phyloP scores from a whole-genome alignment of 2,329 filamentous ascomycete species.

The Geosmithia morbida region DNA sequence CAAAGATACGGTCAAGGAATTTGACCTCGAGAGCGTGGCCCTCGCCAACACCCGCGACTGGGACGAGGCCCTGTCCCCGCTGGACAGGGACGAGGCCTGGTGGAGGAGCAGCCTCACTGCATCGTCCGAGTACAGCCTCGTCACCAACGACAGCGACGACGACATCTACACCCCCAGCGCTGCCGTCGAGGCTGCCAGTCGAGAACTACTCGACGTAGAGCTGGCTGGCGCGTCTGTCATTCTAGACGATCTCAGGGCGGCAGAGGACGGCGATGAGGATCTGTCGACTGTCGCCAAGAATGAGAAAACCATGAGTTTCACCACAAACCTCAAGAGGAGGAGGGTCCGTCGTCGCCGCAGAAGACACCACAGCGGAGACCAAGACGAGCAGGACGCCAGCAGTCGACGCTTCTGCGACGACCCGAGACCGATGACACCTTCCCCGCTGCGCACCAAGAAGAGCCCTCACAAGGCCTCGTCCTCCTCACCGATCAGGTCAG shows the following conservation, averaged over 20 bases:
- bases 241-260: constrained; percentile 12
- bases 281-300: constrained; percentile 6
- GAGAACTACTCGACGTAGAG: constrained; percentile 27
- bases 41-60: constrained; percentile 50
- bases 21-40: constrained; percentile 65
- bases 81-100: constrained; percentile 32
- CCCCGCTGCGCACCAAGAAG: constrained; percentile 4
- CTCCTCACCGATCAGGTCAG: background rate
- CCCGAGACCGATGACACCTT: constrained; percentile 5
- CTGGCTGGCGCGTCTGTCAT: constrained; percentile 18
- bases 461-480: constrained; percentile 3
- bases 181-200: constrained; percentile 37
- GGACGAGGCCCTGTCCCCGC: constrained; percentile 68
- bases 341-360: constrained; percentile 20
- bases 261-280: constrained; percentile 8
- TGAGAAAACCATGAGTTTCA: constrained; percentile 21
- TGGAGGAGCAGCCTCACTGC: constrained; percentile 13
- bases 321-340: constrained; percentile 34
- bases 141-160: constrained; percentile 18
- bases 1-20: constrained; percentile 54
- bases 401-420: background rate
- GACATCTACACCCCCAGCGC: constrained; percentile 33
- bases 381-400: constrained; percentile 4
- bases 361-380: constrained; percentile 16
- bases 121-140: constrained; percentile 16